phyloP scores from a whole-genome alignment of 1,284 basidiomycete species.

The Cutaneotrichosporon dermatis region DNA sequence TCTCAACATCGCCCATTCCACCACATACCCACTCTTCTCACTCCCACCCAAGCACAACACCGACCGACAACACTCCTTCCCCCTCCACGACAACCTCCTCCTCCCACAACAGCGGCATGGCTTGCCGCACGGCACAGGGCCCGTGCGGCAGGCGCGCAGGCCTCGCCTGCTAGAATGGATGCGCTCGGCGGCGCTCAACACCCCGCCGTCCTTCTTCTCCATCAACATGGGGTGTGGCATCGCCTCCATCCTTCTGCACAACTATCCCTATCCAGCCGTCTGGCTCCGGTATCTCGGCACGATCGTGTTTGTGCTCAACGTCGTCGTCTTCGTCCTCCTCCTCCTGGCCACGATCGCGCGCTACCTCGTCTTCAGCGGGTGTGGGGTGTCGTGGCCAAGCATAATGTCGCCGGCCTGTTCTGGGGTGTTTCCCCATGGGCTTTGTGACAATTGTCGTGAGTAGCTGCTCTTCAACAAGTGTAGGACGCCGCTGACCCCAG shows the following conservation, averaged over 20 bases:
- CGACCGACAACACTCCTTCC: too few species aligned
- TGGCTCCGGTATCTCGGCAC: conserved; percentile 48
- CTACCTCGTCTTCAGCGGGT: conserved; percentile 58
- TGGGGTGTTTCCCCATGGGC: conserved; percentile 67
- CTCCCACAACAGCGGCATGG: background rate
- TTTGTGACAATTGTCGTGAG: conserved; percentile 59
- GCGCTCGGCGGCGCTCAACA: conserved; percentile 14
- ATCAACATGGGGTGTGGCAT: conserved; percentile 53
- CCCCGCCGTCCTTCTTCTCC: conserved; percentile 30
- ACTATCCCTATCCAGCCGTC: conserved; percentile 50
- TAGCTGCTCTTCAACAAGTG: conserved; percentile 11
- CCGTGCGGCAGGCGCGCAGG: background rate
- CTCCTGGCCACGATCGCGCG: conserved; percentile 52
- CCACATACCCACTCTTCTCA: too few species aligned
- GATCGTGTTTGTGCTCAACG: conserved; percentile 64
- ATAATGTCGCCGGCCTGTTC: conserved; percentile 64
- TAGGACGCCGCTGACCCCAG: conserved; percentile 8
- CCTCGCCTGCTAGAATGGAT: background rate
- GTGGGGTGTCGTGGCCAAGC: conserved; percentile 57
- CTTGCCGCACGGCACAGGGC: background rate
- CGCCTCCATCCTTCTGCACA: conserved; percentile 49
- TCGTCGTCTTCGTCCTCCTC: conserved; percentile 62
- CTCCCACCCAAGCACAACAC: too few species aligned
- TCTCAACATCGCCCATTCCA: too few species aligned
- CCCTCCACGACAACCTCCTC: background rate